A percentile compares a stretch with the other conserved stretches of the same genome.
These are phyloP conservation scores for Pythium monospermum DNA, from an alignment of 352 stramenopile genomes.

Conservation along the genomic window DNA sequence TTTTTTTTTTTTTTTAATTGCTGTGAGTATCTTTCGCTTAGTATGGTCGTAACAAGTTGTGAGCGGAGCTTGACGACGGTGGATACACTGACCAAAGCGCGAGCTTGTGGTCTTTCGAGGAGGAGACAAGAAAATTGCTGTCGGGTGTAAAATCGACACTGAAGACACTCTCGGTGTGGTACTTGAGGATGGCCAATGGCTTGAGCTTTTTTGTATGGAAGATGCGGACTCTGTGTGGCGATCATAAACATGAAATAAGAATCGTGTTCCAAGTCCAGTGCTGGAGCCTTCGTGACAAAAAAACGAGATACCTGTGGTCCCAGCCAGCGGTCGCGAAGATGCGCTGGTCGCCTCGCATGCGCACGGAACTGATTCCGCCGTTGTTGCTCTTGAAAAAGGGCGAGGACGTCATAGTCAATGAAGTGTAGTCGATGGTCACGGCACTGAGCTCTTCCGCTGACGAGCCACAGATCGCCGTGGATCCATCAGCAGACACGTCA, in stretches of 20 bases:
- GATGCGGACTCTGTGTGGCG: slow-evolving; percentile 36
- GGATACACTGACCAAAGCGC: slow-evolving; percentile 77
- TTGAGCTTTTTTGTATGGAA: slow-evolving; percentile 76
- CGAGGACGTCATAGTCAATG: slow-evolving; percentile 29
- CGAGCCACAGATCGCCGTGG: slow-evolving; percentile 54
- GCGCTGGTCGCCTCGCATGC: slow-evolving; percentile 62
- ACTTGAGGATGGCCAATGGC: slow-evolving; percentile 73
- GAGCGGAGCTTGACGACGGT: slow-evolving; percentile 22
- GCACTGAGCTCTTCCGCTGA: slow-evolving; percentile 47
- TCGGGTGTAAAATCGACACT: slow-evolving; percentile 63
- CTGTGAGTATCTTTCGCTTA: slow-evolving; percentile 15
- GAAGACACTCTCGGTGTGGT: slow-evolving; percentile 76
- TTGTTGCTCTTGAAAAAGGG: slow-evolving; percentile 57
- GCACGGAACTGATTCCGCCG: slow-evolving; percentile 60
- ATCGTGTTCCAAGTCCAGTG: not conserved
- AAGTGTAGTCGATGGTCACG: slow-evolving; percentile 37
- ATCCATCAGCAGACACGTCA: slow-evolving; percentile 51
- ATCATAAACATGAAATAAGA: not conserved
- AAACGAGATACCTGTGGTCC: slow-evolving; percentile 48
- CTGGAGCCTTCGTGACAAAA: too few relatives aligned
- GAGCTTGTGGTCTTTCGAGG: slow-evolving; percentile 76
- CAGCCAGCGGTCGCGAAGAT: slow-evolving; percentile 78
- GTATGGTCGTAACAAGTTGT: slow-evolving; percentile 28
- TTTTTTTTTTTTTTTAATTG: too few relatives aligned
- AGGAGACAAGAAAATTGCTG: slow-evolving; percentile 51